Conservation (phyloP, 495 filamentous ascomycete genomes). For the Penicillium antarcticum region DNA sequence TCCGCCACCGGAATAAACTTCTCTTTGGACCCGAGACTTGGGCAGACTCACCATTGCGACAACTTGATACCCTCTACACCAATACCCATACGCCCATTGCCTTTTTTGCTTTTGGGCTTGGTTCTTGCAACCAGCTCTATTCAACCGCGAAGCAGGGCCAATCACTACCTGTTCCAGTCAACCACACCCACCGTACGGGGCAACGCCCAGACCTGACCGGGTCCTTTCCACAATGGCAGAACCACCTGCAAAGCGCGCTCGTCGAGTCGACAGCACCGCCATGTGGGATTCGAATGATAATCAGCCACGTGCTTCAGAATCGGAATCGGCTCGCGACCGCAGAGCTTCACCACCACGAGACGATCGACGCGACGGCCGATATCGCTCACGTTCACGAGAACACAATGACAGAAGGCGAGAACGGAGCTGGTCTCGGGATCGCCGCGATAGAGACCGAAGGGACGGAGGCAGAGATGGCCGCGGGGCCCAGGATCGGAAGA, state of each 20-base stretch:
- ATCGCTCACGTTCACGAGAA: conserved; percentile 43
- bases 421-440: conserved; percentile 46
- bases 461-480: conserved; percentile 42
- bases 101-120: background rate
- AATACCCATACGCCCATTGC: background rate
- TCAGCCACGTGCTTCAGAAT: conserved; percentile 23
- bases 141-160: background rate
- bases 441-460: conserved; percentile 34
- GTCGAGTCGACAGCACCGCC: conserved; percentile 48
- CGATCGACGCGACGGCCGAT: conserved; percentile 33
- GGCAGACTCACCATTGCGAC: conserved; percentile 11
- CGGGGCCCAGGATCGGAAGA: conserved; percentile 36
- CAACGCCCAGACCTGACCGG: conserved; percentile 7
- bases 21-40: conserved; percentile 11
- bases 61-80: conserved; percentile 13
- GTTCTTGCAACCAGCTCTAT: background rate
- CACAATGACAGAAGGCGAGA: conserved; percentile 38
- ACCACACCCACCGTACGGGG: conserved; percentile 7
- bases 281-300: conserved; percentile 52
- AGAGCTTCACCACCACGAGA: conserved; percentile 33
- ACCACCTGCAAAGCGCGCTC: conserved; percentile 52
- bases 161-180: background rate
- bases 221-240: conserved; percentile 43
- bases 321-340: conserved; percentile 34
- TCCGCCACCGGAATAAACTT: conserved; percentile 27